Conservation (phyloP, 306 rosid genomes). For the Heteromeles arbutifolia region DNA sequence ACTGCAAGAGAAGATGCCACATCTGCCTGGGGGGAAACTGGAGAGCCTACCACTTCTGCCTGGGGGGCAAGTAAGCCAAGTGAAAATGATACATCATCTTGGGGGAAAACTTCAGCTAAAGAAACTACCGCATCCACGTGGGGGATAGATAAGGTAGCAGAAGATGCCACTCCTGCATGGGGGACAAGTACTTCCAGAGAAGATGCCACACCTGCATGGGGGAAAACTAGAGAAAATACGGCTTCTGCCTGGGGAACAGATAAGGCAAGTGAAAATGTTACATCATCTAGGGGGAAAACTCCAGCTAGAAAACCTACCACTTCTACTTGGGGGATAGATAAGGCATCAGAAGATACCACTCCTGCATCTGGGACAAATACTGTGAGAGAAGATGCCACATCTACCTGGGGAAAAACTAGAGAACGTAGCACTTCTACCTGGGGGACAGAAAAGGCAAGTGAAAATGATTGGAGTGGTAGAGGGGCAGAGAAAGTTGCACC, state of each 20-base stretch:
- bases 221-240: not conserved
- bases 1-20: not conserved
- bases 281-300: not conserved
- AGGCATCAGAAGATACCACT: not conserved
- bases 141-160: not conserved
- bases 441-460: not conserved
- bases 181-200: not conserved
- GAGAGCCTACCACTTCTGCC: not conserved
- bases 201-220: not conserved
- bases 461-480: constrained; percentile 10
- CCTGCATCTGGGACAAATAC: not conserved
- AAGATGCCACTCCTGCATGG: constrained; percentile 4
- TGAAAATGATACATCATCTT: not conserved
- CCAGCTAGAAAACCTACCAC: not conserved
- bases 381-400: not conserved
- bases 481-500: constrained; percentile 5
- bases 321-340: not conserved
- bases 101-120: not conserved
- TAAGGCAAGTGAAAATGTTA: not conserved
- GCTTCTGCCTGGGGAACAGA: not conserved
- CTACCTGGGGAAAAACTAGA: not conserved
- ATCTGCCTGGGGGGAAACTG: not conserved
- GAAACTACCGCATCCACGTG: not conserved
- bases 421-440: not conserved
- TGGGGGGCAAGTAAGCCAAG: constrained; percentile 3